Base-by-base conservation (phyloP, 1,284 basidiomycete species). In the Sphaerobolus stellatus region DNA sequence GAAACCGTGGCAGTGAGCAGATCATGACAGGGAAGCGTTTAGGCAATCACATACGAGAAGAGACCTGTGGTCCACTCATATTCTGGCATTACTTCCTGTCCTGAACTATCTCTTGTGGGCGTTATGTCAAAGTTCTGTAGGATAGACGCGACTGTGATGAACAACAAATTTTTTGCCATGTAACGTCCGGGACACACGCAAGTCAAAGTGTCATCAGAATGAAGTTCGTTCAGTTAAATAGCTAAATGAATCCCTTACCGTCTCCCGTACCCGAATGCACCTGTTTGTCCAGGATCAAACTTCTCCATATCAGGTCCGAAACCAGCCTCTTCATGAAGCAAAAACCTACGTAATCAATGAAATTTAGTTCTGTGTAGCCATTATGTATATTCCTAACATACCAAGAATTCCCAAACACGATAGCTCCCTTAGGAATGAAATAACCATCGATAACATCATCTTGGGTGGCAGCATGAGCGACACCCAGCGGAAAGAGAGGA, bases 251-350 rank as follows among this genome's bases (percentile, higher is more conserved):
- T n/a, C n/a, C n/a, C n/a, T n/a, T n/a, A 56, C 55, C 56, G 51
- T 29, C 56, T 41, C 14, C 56, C 56, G n/a, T 41, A 55, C 5
- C 56, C 56, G 34, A 55, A 57, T 2, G 46, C 56, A 18, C 28
- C 41, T 14, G 9, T 36, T 22, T 24, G 16, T 22, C 50, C 56
- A 5, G 56, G 56, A 24, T 54, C 38, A 34, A 57, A 57, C 30
- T 47, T 29, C 14, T 45, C n/a, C 7, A 41, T 41, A 7, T 56
- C 55, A 22, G 22, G 13, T 13, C 41, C 41, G 28, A 24, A 43
- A 13, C 22, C 41, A 8, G 41, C 22, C 41, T 43, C 20, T 4
- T 20, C 11, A 43, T 43, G 41, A 24, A 43, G 28, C 22, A 43
- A 22, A 38, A 22, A 38, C 36, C 36, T 38, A n/a, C 22, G 3